These are phyloP conservation scores for Aristolochia fimbriata DNA, from an alignment of 164 flowering plant genomes.

Conservation along the genomic window DNA sequence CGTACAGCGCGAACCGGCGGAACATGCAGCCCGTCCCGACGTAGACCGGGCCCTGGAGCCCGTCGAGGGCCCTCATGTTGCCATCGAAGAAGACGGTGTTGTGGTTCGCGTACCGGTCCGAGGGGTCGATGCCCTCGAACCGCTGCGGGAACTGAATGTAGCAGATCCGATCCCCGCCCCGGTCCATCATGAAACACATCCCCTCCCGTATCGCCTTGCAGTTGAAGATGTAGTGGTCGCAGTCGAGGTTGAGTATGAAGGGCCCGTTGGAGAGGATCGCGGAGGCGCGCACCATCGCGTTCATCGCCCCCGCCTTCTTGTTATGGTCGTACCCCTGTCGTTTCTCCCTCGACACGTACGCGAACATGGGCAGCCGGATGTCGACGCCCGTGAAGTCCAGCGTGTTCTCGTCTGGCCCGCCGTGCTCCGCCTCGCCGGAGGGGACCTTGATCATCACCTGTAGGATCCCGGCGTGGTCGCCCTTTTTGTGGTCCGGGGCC, in stretches of 20 bases:
- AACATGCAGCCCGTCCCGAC: constrained; percentile 95
- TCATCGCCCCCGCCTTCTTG: constrained; percentile 47
- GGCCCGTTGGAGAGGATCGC: constrained; percentile 42
- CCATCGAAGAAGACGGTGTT: constrained; percentile 44
- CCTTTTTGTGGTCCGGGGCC: constrained; percentile 45
- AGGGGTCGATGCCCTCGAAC: constrained; percentile 41
- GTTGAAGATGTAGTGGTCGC: constrained; percentile 40
- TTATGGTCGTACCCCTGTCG: constrained; percentile 37
- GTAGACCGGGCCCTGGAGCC: constrained; percentile 86
- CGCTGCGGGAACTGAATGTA: constrained; percentile 37
- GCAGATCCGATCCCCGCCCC: constrained; percentile 36
- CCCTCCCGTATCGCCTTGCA: constrained; percentile 31
- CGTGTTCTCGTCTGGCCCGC: constrained; percentile 14
- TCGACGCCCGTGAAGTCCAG: constrained; percentile 31
- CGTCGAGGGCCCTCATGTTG: constrained; percentile 84
- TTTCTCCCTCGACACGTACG: constrained; percentile 34
- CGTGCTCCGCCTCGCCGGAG: constrained; percentile 13
- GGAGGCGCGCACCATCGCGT: constrained; percentile 34
- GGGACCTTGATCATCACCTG: constrained; percentile 55
- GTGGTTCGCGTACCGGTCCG: constrained; percentile 41
- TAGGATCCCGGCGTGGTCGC: constrained; percentile 79
- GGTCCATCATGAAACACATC: constrained; percentile 42
- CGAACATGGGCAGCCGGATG: constrained; percentile 34
- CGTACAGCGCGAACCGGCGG: constrained; percentile 70
- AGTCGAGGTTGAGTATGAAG: constrained; percentile 38